Evolutionary conservation across 768 basidiomycete species (phyloP).

Genomic region (Suillus ampliporus): DNA sequence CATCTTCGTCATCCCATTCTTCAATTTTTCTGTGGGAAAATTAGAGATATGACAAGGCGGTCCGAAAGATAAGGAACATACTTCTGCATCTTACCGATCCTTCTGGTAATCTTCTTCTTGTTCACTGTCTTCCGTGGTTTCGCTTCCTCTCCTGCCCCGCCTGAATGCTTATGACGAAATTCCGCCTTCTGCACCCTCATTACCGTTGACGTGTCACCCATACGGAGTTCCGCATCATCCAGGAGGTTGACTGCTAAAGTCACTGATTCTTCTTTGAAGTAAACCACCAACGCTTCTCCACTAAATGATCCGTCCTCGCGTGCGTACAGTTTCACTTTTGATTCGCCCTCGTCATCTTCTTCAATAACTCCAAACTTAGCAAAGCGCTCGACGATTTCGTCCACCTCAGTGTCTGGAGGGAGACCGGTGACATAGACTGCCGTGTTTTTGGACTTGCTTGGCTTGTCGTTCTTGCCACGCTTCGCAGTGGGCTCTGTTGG

Average conservation of each 20-base stretch:
- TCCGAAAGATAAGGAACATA: slow-evolving; percentile 35
- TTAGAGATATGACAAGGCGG: background rate
- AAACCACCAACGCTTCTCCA: slow-evolving; percentile 95
- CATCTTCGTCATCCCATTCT: slow-evolving; percentile 96
- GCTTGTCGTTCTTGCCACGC: slow-evolving; percentile 64
- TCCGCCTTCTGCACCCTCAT: slow-evolving; percentile 82
- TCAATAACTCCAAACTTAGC: slow-evolving; percentile 91
- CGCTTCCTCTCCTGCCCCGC: slow-evolving; percentile 44
- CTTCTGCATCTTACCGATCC: slow-evolving; percentile 90
- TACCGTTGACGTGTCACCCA: slow-evolving; percentile 75
- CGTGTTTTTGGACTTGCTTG: slow-evolving; percentile 83
- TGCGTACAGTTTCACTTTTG: slow-evolving; percentile 96
- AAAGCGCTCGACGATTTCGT: slow-evolving; percentile 86
- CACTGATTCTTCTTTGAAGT: slow-evolving; percentile 98
- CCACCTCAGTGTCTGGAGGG: slow-evolving; percentile 72
- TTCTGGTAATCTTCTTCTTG: slow-evolving; percentile 76
- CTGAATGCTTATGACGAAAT: slow-evolving; percentile 70
- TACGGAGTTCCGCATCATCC: slow-evolving; percentile 89
- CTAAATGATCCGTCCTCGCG: slow-evolving; percentile 86
- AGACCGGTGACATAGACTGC: slow-evolving; percentile 89
- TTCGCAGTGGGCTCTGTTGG: slow-evolving; percentile 64
- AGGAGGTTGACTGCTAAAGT: slow-evolving; percentile 80
- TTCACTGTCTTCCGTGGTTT: slow-evolving; percentile 69
- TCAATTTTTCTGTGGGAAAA: slow-evolving; percentile 71
- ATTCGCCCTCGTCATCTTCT: slow-evolving; percentile 88